These are phyloP conservation scores for Pyricularia pennisetigena DNA, from an alignment of 2,329 filamentous ascomycete species.

Conservation along the genomic window DNA sequence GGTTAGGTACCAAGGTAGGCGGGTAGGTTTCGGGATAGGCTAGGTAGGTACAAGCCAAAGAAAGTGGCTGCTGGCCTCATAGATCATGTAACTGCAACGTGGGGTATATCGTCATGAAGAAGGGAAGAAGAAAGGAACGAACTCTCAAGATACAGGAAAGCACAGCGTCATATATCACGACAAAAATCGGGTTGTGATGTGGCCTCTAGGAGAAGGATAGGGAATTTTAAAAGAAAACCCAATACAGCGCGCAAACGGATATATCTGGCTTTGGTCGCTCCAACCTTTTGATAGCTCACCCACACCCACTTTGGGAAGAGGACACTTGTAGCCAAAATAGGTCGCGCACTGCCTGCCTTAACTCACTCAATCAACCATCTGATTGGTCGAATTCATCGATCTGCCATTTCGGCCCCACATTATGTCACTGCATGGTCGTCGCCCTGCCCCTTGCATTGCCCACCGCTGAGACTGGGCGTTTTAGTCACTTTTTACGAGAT, in stretches of 20 bases:
- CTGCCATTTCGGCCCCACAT: neutral
- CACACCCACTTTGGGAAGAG: neutral
- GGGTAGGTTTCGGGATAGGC: neutral
- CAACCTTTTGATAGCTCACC: neutral
- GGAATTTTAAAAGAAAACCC: neutral
- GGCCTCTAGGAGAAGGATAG: neutral
- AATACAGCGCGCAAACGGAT: neutral
- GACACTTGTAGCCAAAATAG: constrained; percentile 1
- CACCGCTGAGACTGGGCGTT: neutral
- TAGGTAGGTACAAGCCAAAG: neutral
- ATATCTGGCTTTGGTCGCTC: neutral
- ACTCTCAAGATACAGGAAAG: neutral
- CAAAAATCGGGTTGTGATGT: neutral
- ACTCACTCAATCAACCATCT: neutral
- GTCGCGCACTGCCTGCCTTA: neutral
- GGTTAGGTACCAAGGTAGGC: neutral
- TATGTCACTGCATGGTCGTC: neutral
- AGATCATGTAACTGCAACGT: neutral
- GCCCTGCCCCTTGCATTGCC: neutral
- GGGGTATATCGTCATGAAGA: neutral
- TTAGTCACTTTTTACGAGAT: neutral
- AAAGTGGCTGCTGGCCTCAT: neutral
- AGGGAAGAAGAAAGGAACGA: neutral
- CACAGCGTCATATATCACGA: neutral
- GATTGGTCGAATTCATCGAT: neutral